Percentiles rank a stretch among this genome's conserved stretches.
phyloP scores from a whole-genome alignment of 2,329 filamentous ascomycete species.

The Phaeosphaeriaceae sp. region DNA sequence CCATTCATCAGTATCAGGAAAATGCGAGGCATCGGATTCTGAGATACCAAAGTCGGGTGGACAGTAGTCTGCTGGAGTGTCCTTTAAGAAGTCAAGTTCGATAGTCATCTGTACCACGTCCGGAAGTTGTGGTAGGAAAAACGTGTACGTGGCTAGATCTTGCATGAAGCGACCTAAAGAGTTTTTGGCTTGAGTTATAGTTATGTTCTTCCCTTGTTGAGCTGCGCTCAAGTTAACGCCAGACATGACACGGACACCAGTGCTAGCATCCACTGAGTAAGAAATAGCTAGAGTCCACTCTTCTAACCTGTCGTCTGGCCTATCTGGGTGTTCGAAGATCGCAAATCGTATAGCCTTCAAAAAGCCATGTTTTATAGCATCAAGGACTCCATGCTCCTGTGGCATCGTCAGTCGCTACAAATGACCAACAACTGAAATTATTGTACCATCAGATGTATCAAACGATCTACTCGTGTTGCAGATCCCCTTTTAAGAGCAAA shows the following conservation, averaged over 20 bases:
- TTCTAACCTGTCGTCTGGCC: constrained; percentile 53
- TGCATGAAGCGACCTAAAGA: neutral
- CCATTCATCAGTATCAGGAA: neutral
- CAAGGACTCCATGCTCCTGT: constrained; percentile 58
- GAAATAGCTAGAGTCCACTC: constrained; percentile 58
- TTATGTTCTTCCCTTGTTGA: neutral
- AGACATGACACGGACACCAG: neutral
- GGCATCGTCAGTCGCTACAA: neutral
- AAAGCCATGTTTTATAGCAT: constrained; percentile 50
- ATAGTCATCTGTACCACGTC: neutral
- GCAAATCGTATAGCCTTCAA: constrained; percentile 56
- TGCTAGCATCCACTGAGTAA: constrained; percentile 41
- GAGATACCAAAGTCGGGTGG: neutral
- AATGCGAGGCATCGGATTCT: neutral
- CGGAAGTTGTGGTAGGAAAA: neutral
- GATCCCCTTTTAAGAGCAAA: constrained; percentile 5
- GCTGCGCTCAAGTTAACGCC: neutral
- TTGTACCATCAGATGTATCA: constrained; percentile 4
- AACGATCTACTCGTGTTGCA: constrained; percentile 3
- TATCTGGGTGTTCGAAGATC: constrained; percentile 50
- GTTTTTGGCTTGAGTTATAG: neutral
- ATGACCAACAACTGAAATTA: neutral
- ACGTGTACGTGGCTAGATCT: neutral
- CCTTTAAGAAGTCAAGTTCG: neutral
- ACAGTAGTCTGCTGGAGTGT: neutral